Conservation (phyloP, 441 rosid genomes). For the Eruca vesicaria region DNA sequence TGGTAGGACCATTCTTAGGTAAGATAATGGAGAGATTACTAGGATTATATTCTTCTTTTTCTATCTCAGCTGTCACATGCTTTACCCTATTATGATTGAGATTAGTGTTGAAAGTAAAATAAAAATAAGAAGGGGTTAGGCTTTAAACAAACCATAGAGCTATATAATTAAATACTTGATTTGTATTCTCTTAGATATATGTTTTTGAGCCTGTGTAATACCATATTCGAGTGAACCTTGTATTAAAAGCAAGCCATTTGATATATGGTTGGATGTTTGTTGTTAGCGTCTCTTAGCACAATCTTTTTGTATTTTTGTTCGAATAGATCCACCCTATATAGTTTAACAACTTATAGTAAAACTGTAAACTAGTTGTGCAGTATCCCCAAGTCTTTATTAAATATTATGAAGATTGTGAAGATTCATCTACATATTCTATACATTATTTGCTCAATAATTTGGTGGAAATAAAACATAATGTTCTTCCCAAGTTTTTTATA, state of each 20-base stretch:
- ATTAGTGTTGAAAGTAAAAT: too few species aligned
- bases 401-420: neutral
- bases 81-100: too few species aligned
- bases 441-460: conserved; percentile 15
- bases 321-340: neutral
- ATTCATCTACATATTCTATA: neutral
- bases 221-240: neutral
- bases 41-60: too few species aligned
- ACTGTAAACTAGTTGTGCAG: neutral
- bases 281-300: neutral
- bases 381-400: neutral
- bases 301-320: neutral
- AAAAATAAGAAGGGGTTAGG: too few species aligned
- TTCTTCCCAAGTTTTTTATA: neutral
- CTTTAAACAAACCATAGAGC: too few species aligned
- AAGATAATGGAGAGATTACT: too few species aligned
- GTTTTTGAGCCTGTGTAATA: neutral
- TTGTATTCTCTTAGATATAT: neutral
- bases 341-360: neutral
- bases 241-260: neutral
- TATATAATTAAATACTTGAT: neutral
- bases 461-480: neutral
- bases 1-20: neutral
- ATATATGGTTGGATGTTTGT: conserved; percentile 1
- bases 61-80: too few species aligned